Evolutionary conservation across 768 basidiomycete genomes (phyloP).

Genomic region (Glaciozyma antarctica): DNA sequence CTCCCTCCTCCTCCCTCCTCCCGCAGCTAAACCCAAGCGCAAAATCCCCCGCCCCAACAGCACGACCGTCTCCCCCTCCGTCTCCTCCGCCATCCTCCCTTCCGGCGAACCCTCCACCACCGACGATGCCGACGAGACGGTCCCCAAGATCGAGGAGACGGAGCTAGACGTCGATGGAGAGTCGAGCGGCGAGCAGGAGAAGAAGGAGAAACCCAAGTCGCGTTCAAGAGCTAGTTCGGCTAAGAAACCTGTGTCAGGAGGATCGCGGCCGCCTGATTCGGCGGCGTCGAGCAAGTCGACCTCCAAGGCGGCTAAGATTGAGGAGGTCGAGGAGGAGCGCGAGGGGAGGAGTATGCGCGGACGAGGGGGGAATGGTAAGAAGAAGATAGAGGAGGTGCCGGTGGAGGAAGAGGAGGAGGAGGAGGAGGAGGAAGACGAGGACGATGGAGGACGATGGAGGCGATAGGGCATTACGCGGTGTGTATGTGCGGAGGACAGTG

Average conservation of each 20-base stretch:
- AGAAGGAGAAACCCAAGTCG: too few relatives aligned
- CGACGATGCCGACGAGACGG: not conserved
- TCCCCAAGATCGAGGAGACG: slow-evolving; percentile 1
- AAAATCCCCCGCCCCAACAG: not conserved
- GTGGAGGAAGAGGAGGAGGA: not conserved
- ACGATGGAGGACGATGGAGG: slow-evolving; percentile 51
- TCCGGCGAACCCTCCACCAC: not conserved
- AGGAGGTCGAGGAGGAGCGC: not conserved
- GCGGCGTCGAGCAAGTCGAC: not conserved
- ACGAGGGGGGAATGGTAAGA: not conserved
- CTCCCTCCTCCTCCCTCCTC: not conserved
- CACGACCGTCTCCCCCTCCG: not conserved
- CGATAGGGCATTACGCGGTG: slow-evolving; percentile 63
- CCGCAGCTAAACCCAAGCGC: slow-evolving; percentile 1
- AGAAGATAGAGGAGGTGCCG: not conserved
- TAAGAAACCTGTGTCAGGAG: too few relatives aligned
- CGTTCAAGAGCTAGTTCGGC: too few relatives aligned
- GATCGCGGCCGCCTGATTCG: too few relatives aligned
- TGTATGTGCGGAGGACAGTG: slow-evolving; percentile 72
- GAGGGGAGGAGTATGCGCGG: not conserved
- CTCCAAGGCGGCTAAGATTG: not conserved
- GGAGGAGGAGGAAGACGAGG: slow-evolving; percentile 40
- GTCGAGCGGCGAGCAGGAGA: not conserved
- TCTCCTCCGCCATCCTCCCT: not conserved
- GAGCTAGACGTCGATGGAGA: not conserved